Percentiles rank a stretch among this genome's conserved stretches.
These are phyloP conservation scores for Bruguiera parviflora DNA, from an alignment of 345 rosid species.

Conservation along the genomic window DNA sequence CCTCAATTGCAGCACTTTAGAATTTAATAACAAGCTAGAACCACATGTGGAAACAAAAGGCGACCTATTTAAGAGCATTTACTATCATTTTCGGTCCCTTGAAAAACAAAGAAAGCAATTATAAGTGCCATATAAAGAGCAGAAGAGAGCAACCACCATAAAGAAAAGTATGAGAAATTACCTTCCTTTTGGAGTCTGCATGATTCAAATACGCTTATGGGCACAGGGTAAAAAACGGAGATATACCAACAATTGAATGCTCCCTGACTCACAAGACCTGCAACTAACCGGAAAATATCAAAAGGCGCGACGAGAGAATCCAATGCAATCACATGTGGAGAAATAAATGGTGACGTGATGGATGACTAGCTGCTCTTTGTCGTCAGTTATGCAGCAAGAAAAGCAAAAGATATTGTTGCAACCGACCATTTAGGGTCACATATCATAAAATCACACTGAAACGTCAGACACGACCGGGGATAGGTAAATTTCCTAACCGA, in stretches of 20 bases:
- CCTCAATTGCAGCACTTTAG: conserved; percentile 1
- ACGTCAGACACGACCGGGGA: neutral
- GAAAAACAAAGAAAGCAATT: conserved; percentile 2
- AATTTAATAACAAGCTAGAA: too few species aligned
- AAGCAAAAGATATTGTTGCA: conserved; percentile 22
- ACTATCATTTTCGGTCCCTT: neutral
- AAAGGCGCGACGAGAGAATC: conserved; percentile 28
- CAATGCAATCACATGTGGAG: conserved; percentile 35
- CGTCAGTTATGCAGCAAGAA: conserved; percentile 26
- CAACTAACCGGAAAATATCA: conserved; percentile 32
- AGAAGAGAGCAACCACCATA: conserved; percentile 24
- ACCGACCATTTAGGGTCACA: conserved; percentile 4
- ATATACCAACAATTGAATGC: conserved; percentile 35
- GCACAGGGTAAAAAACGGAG: conserved; percentile 19
- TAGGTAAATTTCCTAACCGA: conserved; percentile 17
- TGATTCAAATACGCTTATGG: conserved; percentile 38
- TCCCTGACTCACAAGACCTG: conserved; percentile 53
- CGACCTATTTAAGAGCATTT: neutral
- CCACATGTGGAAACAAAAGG: too few species aligned
- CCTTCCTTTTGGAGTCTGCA: conserved; percentile 95
- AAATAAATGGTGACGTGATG: conserved; percentile 39
- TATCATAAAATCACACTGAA: conserved; percentile 18
- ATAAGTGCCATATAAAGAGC: neutral
- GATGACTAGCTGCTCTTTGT: conserved; percentile 22
- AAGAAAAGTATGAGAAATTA: conserved; percentile 34